phyloP scores from a whole-genome alignment of 1,139 yeast genomes.

The Pichiaceae sp. region DNA sequence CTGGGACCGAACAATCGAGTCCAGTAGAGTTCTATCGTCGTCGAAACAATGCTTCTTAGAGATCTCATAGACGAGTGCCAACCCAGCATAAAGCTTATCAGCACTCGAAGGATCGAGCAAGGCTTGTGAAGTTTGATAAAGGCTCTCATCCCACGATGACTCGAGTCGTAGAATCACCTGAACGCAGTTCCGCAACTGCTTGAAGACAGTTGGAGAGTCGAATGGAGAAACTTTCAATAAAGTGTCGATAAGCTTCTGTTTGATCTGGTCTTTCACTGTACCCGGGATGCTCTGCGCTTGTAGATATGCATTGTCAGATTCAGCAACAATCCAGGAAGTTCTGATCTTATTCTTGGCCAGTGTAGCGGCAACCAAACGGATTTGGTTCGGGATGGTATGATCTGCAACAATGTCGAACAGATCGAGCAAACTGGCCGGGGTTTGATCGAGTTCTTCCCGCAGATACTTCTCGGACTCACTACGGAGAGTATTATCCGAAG shows the following conservation, averaged over 20 bases:
- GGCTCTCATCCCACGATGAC: constrained; percentile 1
- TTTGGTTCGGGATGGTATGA: constrained; percentile 3
- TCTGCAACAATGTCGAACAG: constrained; percentile 2
- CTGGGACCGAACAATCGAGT: constrained; percentile 5
- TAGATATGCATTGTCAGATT: constrained; percentile 2
- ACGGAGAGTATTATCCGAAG: constrained; percentile 16
- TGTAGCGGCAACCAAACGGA: constrained; percentile 54
- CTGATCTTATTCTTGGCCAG: constrained; percentile 59
- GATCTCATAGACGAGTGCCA: constrained; percentile 7
- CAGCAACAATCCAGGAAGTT: constrained; percentile 41
- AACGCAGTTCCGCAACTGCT: constrained; percentile 3
- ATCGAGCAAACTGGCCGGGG: constrained; percentile 3
- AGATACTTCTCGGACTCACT: constrained; percentile 8
- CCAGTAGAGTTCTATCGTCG: constrained; percentile 3
- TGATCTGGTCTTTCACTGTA: constrained; percentile 1
- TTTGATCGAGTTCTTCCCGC: constrained; percentile 4
- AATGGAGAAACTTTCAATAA: constrained; percentile 2
- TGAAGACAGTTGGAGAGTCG: constrained; percentile 3
- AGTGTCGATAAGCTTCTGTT: not conserved
- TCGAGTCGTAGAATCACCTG: constrained; percentile 2
- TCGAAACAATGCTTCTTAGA: constrained; percentile 7
- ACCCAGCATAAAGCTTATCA: constrained; percentile 5
- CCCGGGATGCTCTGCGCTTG: constrained; percentile 1
- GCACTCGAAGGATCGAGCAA: not conserved
- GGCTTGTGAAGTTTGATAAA: constrained; percentile 2